phyloP scores from a whole-genome alignment of 192 early-diverging fungal genomes.

The Chytriomyces sp. region DNA sequence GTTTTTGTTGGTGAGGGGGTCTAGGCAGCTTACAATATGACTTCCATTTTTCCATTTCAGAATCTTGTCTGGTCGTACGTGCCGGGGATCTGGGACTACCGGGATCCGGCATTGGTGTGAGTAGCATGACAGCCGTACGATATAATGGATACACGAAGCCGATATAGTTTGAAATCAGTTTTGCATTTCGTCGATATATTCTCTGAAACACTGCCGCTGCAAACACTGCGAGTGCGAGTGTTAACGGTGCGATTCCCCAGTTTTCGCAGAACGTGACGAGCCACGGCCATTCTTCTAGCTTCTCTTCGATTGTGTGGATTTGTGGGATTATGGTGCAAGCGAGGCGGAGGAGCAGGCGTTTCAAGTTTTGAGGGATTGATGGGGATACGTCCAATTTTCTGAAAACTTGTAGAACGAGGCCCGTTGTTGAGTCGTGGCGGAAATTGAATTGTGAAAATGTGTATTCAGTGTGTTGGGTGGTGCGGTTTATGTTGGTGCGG shows the following conservation, averaged over 20 bases:
- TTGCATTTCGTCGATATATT: slow-evolving; percentile 23
- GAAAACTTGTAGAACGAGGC: slow-evolving; percentile 11
- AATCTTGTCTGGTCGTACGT: background rate
- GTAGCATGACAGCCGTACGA: slow-evolving; percentile 4
- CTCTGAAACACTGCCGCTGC: background rate
- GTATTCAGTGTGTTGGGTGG: too few relatives aligned
- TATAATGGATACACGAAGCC: slow-evolving; percentile 28
- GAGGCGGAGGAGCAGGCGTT: background rate
- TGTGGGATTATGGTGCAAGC: background rate
- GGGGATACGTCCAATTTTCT: slow-evolving; percentile 3
- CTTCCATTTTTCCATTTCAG: slow-evolving; percentile 23
- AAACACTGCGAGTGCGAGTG: slow-evolving; percentile 4
- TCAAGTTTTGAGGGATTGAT: slow-evolving; percentile 17
- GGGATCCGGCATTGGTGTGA: background rate
- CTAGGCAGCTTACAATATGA: slow-evolving; percentile 1
- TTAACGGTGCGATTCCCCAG: slow-evolving; percentile 16
- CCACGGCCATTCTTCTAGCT: slow-evolving; percentile 26
- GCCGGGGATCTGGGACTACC: background rate
- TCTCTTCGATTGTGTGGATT: slow-evolving; percentile 15
- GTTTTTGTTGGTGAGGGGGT: background rate
- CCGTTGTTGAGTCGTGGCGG: slow-evolving; percentile 15
- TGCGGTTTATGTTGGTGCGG: too few relatives aligned
- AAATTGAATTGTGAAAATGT: background rate
- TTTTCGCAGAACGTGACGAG: slow-evolving; percentile 25
- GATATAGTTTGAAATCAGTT: slow-evolving; percentile 18